A percentile compares a stretch with the other conserved stretches of the same genome.
phyloP scores from a whole-genome alignment of 2,329 filamentous ascomycete genomes.

The Amauroascus niger region DNA sequence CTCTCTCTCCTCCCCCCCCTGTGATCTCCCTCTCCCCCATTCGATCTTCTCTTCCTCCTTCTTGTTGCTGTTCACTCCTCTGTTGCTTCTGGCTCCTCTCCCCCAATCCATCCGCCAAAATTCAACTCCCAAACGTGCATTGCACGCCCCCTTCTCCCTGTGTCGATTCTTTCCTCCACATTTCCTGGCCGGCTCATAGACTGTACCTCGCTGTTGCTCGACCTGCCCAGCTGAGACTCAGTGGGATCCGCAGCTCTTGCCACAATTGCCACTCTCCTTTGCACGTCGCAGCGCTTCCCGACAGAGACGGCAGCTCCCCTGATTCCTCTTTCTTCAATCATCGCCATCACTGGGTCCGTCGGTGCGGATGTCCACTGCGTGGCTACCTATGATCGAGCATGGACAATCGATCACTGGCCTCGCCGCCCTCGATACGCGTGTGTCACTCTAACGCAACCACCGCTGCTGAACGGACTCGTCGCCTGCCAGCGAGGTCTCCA shows the following conservation, averaged over 20 bases:
- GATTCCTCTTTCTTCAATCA: slow-evolving; percentile 6
- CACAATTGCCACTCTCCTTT: slow-evolving; percentile 16
- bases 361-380: slow-evolving; percentile 17
- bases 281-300: not conserved
- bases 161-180: not conserved
- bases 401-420: slow-evolving; percentile 35
- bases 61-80: not conserved
- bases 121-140: not conserved
- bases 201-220: slow-evolving; percentile 13
- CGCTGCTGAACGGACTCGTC: not conserved
- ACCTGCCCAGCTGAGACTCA: slow-evolving; percentile 15
- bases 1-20: slow-evolving; percentile 11
- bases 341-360: not conserved
- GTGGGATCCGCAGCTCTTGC: slow-evolving; percentile 12
- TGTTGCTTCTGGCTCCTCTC: not conserved
- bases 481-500: slow-evolving; percentile 28
- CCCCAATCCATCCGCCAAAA: not conserved
- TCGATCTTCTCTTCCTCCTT: slow-evolving; percentile 2
- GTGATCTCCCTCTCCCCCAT: too few species aligned
- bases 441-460: slow-evolving; percentile 2
- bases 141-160: not conserved
- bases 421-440: slow-evolving; percentile 37
- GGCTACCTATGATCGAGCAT: slow-evolving; percentile 30
- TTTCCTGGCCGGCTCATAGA: not conserved
- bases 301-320: not conserved